phyloP scores from a whole-genome alignment of 1,284 basidiomycete genomes.

The Ganoderma lingzhi region DNA sequence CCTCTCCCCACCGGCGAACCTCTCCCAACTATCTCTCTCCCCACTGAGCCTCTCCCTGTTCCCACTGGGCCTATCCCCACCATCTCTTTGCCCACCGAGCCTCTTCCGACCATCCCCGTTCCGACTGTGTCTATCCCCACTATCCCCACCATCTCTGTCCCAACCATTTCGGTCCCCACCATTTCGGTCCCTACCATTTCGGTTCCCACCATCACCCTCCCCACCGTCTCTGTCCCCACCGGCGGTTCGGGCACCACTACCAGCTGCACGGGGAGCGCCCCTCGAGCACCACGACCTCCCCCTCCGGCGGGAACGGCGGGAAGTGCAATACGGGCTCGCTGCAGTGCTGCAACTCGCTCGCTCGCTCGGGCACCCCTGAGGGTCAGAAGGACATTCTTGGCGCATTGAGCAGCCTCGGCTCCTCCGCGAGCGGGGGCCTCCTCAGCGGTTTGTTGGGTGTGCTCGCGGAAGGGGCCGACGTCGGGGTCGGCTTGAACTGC shows the following conservation, averaged over 20 bases:
- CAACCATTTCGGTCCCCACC: neutral
- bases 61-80: no score
- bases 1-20: neutral
- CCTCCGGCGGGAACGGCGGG: constrained; percentile 10
- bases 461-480: constrained; percentile 14
- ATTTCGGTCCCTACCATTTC: neutral
- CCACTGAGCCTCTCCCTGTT: no score
- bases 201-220: neutral
- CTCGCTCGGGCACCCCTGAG: constrained; percentile 16
- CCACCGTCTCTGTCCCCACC: neutral
- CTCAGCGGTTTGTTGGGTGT: neutral
- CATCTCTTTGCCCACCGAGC: neutral
- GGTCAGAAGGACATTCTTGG: neutral
- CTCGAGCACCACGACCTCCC: neutral
- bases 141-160: neutral
- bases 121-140: neutral
- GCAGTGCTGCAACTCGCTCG: constrained; percentile 29
- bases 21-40: neutral
- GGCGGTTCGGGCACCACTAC: neutral
- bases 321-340: constrained; percentile 29
- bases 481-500: constrained; percentile 28
- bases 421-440: neutral
- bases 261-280: constrained; percentile 1
- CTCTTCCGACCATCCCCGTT: neutral
- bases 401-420: neutral